Conservation (phyloP, 345 rosid genomes). For the Cardiospermum halicacabum region DNA sequence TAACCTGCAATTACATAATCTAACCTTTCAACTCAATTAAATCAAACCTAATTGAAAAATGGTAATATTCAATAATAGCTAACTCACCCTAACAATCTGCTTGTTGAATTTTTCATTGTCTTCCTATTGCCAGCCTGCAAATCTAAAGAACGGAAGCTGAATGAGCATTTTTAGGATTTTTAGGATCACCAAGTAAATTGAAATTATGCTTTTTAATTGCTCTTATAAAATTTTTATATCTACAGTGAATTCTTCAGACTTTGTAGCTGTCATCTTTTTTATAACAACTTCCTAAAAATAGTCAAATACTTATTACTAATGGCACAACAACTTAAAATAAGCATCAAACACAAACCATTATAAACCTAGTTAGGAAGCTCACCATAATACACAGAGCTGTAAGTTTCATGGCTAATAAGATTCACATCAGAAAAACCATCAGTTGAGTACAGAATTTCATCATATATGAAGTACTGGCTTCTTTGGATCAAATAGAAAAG, state of each 20-base stretch:
- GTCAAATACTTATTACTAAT: slow-evolving; percentile 13
- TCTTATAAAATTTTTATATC: slow-evolving; percentile 98
- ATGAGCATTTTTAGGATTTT: too few relatives aligned
- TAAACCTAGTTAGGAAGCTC: slow-evolving; percentile 74
- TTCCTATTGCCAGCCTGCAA: too few relatives aligned
- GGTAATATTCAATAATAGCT: too few relatives aligned
- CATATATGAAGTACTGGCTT: slow-evolving; percentile 80
- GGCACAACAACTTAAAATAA: not conserved
- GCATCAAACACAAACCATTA: slow-evolving; percentile 5
- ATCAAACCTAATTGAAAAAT: too few relatives aligned
- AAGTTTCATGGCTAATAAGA: slow-evolving; percentile 91
- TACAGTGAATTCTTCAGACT: slow-evolving; percentile 87
- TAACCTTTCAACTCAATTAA: too few relatives aligned
- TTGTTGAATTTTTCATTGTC: too few relatives aligned
- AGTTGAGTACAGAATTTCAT: slow-evolving; percentile 60
- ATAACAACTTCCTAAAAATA: slow-evolving; percentile 74
- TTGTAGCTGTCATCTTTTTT: slow-evolving; percentile 90
- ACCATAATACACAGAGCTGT: slow-evolving; percentile 87
- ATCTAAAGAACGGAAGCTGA: too few relatives aligned
- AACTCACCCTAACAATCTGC: too few relatives aligned
- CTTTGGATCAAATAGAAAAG: slow-evolving; percentile 53
- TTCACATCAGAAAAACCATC: slow-evolving; percentile 79
- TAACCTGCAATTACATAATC: too few relatives aligned
- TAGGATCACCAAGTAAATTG: too few relatives aligned
- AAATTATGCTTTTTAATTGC: too few relatives aligned